Evolutionary conservation across 2,329 filamentous ascomycete genomes (phyloP).

Genomic region (Colletotrichum sp.): DNA sequence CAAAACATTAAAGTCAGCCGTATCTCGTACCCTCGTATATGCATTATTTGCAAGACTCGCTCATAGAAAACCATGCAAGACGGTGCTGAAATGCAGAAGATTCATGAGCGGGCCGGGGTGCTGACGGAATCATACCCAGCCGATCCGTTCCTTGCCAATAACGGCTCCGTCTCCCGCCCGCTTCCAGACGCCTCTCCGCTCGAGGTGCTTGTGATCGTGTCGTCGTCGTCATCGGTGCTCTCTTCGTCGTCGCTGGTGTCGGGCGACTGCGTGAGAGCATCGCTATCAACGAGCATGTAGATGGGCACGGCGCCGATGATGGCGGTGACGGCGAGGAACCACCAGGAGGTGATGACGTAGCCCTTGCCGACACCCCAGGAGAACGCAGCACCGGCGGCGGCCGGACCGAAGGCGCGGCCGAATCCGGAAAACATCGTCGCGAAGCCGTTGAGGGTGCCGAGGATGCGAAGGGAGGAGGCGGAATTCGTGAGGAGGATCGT

Average conservation of each 20-base stretch:
- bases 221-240: slow-evolving; percentile 24
- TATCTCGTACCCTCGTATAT: not conserved
- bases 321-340: slow-evolving; percentile 71
- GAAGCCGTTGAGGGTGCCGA: slow-evolving; percentile 91
- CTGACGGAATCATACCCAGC: slow-evolving; percentile 4
- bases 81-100: not conserved
- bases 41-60: not conserved
- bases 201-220: slow-evolving; percentile 23
- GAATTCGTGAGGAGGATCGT: slow-evolving; percentile 92
- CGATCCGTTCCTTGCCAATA: not conserved
- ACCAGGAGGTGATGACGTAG: slow-evolving; percentile 83
- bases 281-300: slow-evolving; percentile 75
- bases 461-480: slow-evolving; percentile 80
- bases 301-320: slow-evolving; percentile 72
- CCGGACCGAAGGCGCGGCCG: slow-evolving; percentile 80
- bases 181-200: not conserved
- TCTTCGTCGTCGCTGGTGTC: slow-evolving; percentile 38
- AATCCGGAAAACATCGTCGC: slow-evolving; percentile 83
- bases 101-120: not conserved
- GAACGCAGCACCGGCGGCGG: slow-evolving; percentile 74
- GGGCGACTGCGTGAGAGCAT: slow-evolving; percentile 59
- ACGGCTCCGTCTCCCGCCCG: slow-evolving; percentile 1
- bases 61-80: not conserved
- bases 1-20: not conserved
- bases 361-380: slow-evolving; percentile 76